phyloP scores from a whole-genome alignment of 768 basidiomycete species.

The Vararia minispora region DNA sequence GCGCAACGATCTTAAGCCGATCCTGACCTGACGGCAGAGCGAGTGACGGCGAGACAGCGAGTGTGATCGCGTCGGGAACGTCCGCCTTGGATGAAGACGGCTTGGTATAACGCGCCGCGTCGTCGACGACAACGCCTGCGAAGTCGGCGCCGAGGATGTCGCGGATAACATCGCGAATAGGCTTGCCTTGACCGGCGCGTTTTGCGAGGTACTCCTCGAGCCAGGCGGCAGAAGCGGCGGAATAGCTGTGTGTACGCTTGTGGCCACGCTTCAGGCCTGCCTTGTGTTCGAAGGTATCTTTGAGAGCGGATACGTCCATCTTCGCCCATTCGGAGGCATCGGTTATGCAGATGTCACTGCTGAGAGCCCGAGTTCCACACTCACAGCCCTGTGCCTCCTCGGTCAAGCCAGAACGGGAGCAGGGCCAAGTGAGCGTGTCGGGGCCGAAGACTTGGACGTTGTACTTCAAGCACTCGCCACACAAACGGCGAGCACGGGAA shows the following conservation, averaged over 20 bases:
- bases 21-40: too few species aligned
- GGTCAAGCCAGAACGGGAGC: not conserved
- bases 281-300: not conserved
- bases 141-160: not conserved
- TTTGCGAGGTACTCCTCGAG: not conserved
- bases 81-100: too few species aligned
- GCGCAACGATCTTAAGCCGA: too few species aligned
- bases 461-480: not conserved
- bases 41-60: too few species aligned
- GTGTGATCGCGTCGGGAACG: too few species aligned
- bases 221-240: not conserved
- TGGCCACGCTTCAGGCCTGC: too few species aligned
- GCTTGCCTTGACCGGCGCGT: not conserved
- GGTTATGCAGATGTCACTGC: too few species aligned
- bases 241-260: not conserved
- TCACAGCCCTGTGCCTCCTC: not conserved
- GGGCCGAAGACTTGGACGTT: constrained; percentile 1
- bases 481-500: not conserved
- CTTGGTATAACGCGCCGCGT: too few species aligned
- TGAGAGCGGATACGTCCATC: not conserved
- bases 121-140: too few species aligned
- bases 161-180: not conserved
- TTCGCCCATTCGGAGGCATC: not conserved
- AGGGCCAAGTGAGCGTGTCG: constrained; percentile 1
- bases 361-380: too few species aligned